phyloP scores from a whole-genome alignment of 176 grass and related monocot genomes.

The Rhynchospora breviuscula region DNA sequence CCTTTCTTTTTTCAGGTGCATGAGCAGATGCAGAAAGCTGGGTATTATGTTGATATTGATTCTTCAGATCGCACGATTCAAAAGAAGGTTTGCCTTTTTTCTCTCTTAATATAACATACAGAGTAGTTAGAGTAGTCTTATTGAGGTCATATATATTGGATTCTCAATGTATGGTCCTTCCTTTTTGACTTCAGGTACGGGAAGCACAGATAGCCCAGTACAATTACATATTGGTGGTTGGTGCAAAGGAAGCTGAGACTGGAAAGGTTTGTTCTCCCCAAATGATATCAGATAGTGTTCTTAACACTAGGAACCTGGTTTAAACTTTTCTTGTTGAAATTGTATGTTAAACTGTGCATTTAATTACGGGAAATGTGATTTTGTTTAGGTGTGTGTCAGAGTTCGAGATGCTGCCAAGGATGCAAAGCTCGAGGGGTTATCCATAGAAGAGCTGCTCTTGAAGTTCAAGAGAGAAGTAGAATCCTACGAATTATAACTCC shows the following conservation, averaged over 20 bases:
- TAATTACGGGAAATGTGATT: not conserved
- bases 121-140: not conserved
- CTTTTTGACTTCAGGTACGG: conserved; percentile 47
- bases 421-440: conserved; percentile 48
- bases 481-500: conserved; percentile 40
- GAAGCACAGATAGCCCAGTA: conserved; percentile 89
- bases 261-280: conserved; percentile 43
- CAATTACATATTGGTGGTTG: conserved; percentile 96
- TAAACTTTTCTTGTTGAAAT: not conserved
- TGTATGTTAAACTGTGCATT: conserved; percentile 14
- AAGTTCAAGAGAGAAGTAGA: conserved; percentile 57
- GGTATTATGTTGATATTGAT: conserved; percentile 80
- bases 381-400: conserved; percentile 67
- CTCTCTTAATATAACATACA: not conserved
- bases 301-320: not conserved
- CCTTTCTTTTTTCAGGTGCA: conserved; percentile 42
- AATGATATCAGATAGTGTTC: not conserved
- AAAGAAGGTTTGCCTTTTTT: conserved; percentile 62
- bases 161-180: conserved; percentile 3
- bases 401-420: conserved; percentile 65
- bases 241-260: conserved; percentile 70
- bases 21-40: conserved; percentile 56
- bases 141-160: conserved; percentile 5
- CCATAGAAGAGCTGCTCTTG: conserved; percentile 40
- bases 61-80: conserved; percentile 85